Conservation (phyloP, 441 rosid genomes). For the Erodium texanum region DNA sequence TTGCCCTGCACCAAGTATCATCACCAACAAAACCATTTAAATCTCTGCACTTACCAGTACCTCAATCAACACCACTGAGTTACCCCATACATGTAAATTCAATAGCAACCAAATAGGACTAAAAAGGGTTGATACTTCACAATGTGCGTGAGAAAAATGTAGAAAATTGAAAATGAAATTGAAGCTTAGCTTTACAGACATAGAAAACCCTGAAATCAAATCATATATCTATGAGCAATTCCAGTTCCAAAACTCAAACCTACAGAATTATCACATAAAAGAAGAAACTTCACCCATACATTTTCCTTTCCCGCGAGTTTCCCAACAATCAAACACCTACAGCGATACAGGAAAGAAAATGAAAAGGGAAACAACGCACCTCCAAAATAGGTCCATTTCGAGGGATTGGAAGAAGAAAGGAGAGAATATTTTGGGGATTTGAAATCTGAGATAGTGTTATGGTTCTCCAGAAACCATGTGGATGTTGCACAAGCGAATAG, state of each 20-base stretch:
- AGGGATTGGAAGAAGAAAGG: conserved; percentile 15
- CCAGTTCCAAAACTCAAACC: neutral
- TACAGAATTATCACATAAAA: no score
- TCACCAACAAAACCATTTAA: neutral
- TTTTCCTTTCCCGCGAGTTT: neutral
- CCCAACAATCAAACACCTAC: neutral
- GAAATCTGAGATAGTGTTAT: conserved; percentile 12
- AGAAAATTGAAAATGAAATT: neutral
- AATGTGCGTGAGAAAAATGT: neutral
- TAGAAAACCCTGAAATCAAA: neutral
- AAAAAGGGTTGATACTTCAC: neutral
- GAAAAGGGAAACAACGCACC: conserved; percentile 26
- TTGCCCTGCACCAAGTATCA: conserved; percentile 44
- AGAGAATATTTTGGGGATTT: conserved; percentile 19
- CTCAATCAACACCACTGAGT: neutral
- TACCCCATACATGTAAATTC: neutral
- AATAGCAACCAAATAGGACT: neutral
- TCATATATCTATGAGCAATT: neutral
- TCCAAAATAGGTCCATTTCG: conserved; percentile 33
- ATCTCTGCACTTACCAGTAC: neutral
- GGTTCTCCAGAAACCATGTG: conserved; percentile 18
- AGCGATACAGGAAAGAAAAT: neutral
- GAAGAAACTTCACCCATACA: neutral
- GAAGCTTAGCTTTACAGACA: neutral
- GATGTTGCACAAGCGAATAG: conserved; percentile 22